phyloP scores from a whole-genome alignment of 2,329 filamentous ascomycete species.

The Fusarium coffeatum region DNA sequence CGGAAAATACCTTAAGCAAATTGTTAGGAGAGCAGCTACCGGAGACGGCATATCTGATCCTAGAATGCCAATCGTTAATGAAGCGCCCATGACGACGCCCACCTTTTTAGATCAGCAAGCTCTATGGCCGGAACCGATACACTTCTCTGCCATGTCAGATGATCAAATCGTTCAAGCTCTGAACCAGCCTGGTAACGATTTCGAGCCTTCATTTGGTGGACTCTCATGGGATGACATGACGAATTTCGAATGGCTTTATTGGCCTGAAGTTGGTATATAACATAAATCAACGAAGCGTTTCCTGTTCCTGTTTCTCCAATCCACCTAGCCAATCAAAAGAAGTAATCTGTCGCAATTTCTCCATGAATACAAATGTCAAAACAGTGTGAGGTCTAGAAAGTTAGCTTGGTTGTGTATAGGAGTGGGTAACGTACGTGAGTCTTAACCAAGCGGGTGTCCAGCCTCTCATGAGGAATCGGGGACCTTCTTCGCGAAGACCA shows the following conservation, averaged over 20 bases:
- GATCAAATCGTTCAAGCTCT: slow-evolving; percentile 75
- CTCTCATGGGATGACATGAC: slow-evolving; percentile 70
- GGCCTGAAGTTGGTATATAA: slow-evolving; percentile 58
- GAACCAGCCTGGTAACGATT: slow-evolving; percentile 70
- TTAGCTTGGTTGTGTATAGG: not conserved
- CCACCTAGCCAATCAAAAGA: slow-evolving; percentile 38
- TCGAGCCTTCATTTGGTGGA: slow-evolving; percentile 66
- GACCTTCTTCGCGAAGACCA: slow-evolving; percentile 54
- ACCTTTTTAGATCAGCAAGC: slow-evolving; percentile 48
- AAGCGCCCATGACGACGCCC: slow-evolving; percentile 38
- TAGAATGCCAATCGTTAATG: slow-evolving; percentile 25
- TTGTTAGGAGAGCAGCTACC: slow-evolving; percentile 55
- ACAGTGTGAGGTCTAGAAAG: slow-evolving; percentile 55
- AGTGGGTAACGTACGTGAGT: slow-evolving; percentile 51
- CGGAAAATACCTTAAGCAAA: slow-evolving; percentile 59
- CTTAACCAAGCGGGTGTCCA: slow-evolving; percentile 60
- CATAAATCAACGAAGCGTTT: slow-evolving; percentile 29
- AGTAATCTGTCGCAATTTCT: slow-evolving; percentile 55
- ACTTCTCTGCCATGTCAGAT: slow-evolving; percentile 77
- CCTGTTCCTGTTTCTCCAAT: slow-evolving; percentile 20
- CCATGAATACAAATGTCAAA: slow-evolving; percentile 61
- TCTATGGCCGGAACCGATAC: slow-evolving; percentile 64
- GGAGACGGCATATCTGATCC: slow-evolving; percentile 32
- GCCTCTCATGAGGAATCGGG: slow-evolving; percentile 58
- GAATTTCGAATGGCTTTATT: slow-evolving; percentile 68